Evolutionary conservation across 2,329 filamentous ascomycete genomes (phyloP), one percentile per base, ranked within the genome.

Genomic region (Claviceps sp.): DNA sequence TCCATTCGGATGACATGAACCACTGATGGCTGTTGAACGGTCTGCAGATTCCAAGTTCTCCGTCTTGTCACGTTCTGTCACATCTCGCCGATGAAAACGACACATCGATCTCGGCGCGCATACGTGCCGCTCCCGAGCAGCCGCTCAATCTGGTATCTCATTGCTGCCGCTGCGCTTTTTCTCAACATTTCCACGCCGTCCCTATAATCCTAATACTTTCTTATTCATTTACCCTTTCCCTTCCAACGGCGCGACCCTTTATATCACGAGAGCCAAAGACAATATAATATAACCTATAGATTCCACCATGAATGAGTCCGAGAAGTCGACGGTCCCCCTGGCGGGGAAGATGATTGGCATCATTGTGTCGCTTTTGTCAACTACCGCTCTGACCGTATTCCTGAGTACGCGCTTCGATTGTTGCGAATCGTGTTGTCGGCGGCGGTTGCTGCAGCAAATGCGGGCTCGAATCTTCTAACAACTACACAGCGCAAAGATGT

Each of bases 321-420:
- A 17, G 3, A 17, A 13, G 8, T n/a, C 23, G 34, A n/a, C 22
- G 14, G 37, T 37, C 14, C 51, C 51, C 16, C 13, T 44, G 0
- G 46, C 49, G n/a, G 55, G 52, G 8, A 39, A 37, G 20, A 34
- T 52, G 7, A 23, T 49, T 6, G 50, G 47, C 49, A 47, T 54
- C 23, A 34, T 52, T 5, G 44, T 57, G 20, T 62, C 64, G 5
- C 58, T 71, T 4, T 54, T 61, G 5, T 64, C 67, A 9, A 58
- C 61, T 36, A 66, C 64, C 5, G 61, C 66, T 17, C 55, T 71
- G 20, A 64, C 67, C 6, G 53, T 60, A 43, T 71, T 69, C 49
- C 53, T 71, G 40, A 65, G 66, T 71, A 53, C 45, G 68, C 58
- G 16, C 26, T 13, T 17, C 17, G 45, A 13, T 23, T 6, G 6